Base-by-base conservation (phyloP, 129 eudicot species). In the Silybum marianum region DNA sequence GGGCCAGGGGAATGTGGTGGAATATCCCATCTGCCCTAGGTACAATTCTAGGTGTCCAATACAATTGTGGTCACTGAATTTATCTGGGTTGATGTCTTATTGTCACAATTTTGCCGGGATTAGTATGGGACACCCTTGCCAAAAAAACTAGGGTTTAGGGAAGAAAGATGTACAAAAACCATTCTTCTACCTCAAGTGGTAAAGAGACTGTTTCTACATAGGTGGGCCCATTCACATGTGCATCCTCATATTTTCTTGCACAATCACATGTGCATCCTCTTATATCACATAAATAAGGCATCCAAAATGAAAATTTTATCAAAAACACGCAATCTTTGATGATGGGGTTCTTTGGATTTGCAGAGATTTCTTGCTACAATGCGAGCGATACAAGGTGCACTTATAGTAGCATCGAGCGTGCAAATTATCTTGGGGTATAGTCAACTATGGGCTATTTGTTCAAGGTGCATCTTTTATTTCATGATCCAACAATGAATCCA, bases 391-490 rank as follows among this genome's bases (percentile, higher is more conserved):
- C 99, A 96, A 87, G 99, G 99, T 40, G 98, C 99, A 21, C 86
- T 93, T 46, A 96, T 96, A 28, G 99, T 96, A 22, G 98, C 98
- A 63, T 96, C 99, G 5, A 96, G 99, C 69, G 92, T 96, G 88
- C 99, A 96, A 83, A 93, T 96, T 71, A 96, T 96, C 28, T 88
- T 96, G 90, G 99, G 99, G 30, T 96, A 88, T 42, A 93, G 99
- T 92, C 98, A 93, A 81, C 78, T 96, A 25, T 96, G 99, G 99
- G 99, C 95, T 71, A 96, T 96, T 42, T 96, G 93, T 82, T 93
- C 98, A 85, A 96, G 99, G 99, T 96, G 62, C 38, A 82, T 60
- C 21, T n/a, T 54, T 16, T 46, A 69, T 22, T 72, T 34, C 26
- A 60, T 44, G 19, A 42, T 60, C 40, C 30, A 44, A 71, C 21